These are phyloP conservation scores for Cadophora gregata DNA, from an alignment of 2,329 filamentous ascomycete genomes.

Conservation along the genomic window DNA sequence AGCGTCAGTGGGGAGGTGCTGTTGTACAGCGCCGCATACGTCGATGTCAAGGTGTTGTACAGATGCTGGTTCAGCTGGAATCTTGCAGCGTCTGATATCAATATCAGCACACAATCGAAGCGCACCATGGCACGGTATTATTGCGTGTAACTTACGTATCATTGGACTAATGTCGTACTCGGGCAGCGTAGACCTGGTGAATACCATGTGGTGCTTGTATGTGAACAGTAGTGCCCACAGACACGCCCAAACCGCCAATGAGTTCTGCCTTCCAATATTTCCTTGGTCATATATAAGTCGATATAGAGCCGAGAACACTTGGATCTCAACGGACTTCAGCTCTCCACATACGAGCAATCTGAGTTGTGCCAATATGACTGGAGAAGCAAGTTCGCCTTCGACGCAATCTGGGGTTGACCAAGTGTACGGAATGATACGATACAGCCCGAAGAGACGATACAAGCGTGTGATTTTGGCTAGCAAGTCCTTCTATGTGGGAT, in stretches of 20 bases:
- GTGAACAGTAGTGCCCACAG: conserved; percentile 11
- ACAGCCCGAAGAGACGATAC: too few relatives aligned
- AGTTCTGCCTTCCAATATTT: conserved; percentile 6
- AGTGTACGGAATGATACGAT: too few relatives aligned
- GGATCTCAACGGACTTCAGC: not conserved
- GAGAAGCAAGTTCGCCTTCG: too few relatives aligned
- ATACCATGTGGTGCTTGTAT: conserved; percentile 20
- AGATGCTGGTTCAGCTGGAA: conserved; percentile 15
- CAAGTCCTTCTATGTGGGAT: too few relatives aligned
- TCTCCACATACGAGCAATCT: not conserved
- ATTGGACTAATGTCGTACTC: not conserved
- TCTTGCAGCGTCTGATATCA: not conserved
- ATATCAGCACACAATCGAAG: too few relatives aligned
- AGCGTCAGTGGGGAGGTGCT: conserved; percentile 22
- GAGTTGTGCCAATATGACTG: not conserved
- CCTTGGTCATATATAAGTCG: not conserved
- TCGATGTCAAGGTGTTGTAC: conserved; percentile 18
- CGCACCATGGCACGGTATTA: not conserved
- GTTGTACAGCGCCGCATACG: conserved; percentile 19
- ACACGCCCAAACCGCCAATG: conserved; percentile 7
- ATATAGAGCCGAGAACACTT: conserved; percentile 4
- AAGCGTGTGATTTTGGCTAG: too few relatives aligned
- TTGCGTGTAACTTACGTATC: not conserved
- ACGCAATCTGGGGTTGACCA: too few relatives aligned
- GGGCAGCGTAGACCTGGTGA: not conserved